These are phyloP conservation scores for Daedalea quercina DNA, from an alignment of 768 basidiomycete species.

Conservation along the genomic window DNA sequence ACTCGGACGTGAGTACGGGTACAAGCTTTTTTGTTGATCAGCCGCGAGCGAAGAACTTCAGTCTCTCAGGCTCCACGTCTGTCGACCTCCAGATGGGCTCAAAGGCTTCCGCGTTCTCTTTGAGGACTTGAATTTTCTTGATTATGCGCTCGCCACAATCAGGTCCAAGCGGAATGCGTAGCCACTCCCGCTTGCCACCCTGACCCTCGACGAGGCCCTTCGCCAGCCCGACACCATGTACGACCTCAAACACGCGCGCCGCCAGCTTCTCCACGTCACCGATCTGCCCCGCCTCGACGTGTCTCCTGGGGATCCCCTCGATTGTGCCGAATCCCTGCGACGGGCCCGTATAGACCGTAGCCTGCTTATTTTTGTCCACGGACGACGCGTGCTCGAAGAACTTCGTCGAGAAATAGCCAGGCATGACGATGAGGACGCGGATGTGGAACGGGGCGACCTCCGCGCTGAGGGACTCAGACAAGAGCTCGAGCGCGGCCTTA, in stretches of 20 bases:
- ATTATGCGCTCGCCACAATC: slow-evolving; percentile 17
- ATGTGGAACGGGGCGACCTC: slow-evolving; percentile 22
- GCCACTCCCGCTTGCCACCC: slow-evolving; percentile 15
- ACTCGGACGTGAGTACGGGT: too few species aligned
- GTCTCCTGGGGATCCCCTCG: slow-evolving; percentile 1
- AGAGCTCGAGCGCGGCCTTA: slow-evolving; percentile 22
- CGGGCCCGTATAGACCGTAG: slow-evolving; percentile 13
- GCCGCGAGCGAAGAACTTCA: slow-evolving; percentile 3
- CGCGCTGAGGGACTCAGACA: slow-evolving; percentile 20
- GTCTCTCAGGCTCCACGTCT: slow-evolving; percentile 14
- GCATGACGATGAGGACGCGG: slow-evolving; percentile 21
- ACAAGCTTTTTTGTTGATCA: too few species aligned
- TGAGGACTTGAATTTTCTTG: slow-evolving; percentile 12
- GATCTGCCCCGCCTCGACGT: slow-evolving; percentile 10
- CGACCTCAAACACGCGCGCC: slow-evolving; percentile 19
- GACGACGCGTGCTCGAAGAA: slow-evolving; percentile 5
- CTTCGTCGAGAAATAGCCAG: slow-evolving; percentile 21
- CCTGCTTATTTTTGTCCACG: slow-evolving; percentile 22
- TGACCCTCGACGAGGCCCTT: slow-evolving; percentile 8
- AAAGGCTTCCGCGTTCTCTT: slow-evolving; percentile 17
- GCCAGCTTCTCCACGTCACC: slow-evolving; percentile 20
- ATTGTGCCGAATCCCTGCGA: slow-evolving; percentile 13
- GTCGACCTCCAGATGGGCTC: slow-evolving; percentile 21
- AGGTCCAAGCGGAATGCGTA: slow-evolving; percentile 17
- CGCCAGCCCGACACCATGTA: slow-evolving; percentile 14